Evolutionary conservation across 2,329 filamentous ascomycete genomes (phyloP).

Genomic region (Botrytis aclada): DNA sequence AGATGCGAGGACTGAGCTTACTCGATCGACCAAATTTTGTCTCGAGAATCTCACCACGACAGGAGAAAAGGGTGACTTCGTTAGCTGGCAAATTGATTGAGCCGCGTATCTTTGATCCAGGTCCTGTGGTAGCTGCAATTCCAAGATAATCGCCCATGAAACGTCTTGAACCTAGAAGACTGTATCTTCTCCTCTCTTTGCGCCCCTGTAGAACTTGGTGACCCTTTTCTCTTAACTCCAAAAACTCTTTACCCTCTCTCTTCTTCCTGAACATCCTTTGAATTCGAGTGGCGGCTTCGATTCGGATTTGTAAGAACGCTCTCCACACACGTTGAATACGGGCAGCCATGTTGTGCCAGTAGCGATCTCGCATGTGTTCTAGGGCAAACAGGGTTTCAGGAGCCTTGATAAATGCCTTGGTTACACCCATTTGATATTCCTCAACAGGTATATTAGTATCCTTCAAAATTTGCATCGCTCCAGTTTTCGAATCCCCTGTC

Average conservation of each 20-base stretch:
- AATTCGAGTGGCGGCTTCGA: conserved; percentile 88
- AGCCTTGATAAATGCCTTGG: conserved; percentile 97
- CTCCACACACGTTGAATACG: conserved; percentile 97
- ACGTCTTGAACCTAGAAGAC: conserved; percentile 82
- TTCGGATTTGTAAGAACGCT: conserved; percentile 88
- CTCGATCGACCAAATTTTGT: conserved; percentile 96
- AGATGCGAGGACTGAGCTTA: conserved; percentile 81
- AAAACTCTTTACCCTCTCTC: conserved; percentile 82
- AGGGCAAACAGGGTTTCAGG: conserved; percentile 95
- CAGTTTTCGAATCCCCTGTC: conserved; percentile 82
- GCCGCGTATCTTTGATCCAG: conserved; percentile 75
- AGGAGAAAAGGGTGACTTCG: conserved; percentile 83
- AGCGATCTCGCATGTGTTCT: conserved; percentile 95
- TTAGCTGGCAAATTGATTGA: conserved; percentile 67
- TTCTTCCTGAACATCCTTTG: conserved; percentile 95
- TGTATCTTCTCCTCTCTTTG: conserved; percentile 90
- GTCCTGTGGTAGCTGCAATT: conserved; percentile 74
- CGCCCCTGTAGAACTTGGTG: conserved; percentile 76
- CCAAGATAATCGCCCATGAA: conserved; percentile 96
- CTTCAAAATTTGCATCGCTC: conserved; percentile 88
- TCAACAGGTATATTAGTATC: conserved; percentile 94
- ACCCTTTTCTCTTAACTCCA: conserved; percentile 83
- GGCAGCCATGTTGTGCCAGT: conserved; percentile 99
- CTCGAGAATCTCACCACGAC: conserved; percentile 83
- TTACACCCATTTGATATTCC: conserved; percentile 95